These are phyloP conservation scores for Micractinium sp. DNA, from an alignment of 139 green algal genomes.

Conservation along the genomic window DNA sequence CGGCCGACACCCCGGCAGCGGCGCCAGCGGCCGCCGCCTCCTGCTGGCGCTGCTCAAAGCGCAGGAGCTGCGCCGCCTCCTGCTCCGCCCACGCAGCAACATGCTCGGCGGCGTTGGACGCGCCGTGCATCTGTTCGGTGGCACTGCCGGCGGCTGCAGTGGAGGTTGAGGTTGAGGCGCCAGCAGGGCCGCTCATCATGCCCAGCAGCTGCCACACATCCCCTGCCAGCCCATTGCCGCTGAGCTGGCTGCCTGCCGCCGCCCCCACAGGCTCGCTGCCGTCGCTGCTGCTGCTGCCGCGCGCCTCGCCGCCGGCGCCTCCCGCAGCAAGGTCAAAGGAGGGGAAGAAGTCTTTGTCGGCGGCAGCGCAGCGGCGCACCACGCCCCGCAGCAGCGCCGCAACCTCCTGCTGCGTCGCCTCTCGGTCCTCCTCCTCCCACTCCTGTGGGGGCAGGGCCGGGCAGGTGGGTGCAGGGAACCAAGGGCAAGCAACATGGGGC, in stretches of 20 bases:
- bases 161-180: no score
- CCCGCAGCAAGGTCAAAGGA: background rate
- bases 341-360: slow-evolving; percentile 23
- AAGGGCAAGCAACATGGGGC: no score
- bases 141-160: background rate
- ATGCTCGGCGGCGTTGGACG: background rate
- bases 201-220: slow-evolving; percentile 14
- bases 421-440: slow-evolving; percentile 28
- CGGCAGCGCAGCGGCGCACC: background rate
- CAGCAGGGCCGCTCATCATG: background rate
- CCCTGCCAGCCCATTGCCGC: background rate
- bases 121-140: background rate
- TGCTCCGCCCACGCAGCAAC: background rate
- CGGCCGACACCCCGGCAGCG: background rate
- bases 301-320: background rate
- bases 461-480: background rate
- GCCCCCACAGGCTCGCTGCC: background rate
- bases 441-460: background rate
- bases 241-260: background rate
- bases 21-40: background rate
- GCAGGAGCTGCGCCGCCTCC: slow-evolving; percentile 13
- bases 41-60: background rate
- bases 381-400: background rate
- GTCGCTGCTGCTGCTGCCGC: background rate
- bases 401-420: background rate